These are phyloP conservation scores for Metschnikowia shivogae DNA, from an alignment of 805 yeast species.

Conservation along the genomic window DNA sequence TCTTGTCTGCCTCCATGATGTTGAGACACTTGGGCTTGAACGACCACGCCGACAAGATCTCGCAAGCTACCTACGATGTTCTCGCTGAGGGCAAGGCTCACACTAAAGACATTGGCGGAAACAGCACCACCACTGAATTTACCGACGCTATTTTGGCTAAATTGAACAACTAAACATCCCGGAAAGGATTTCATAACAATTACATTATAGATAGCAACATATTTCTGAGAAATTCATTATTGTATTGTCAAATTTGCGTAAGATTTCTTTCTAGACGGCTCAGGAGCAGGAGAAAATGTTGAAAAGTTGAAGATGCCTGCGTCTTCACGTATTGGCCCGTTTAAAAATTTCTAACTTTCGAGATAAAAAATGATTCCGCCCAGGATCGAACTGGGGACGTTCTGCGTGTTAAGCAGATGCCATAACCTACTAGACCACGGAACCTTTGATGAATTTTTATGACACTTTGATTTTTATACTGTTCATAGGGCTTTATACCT, in stretches of 20 bases:
- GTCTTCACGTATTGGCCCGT: too few relatives aligned
- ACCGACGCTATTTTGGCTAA: conserved; percentile 83
- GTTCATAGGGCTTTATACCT: too few relatives aligned
- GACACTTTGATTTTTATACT: too few relatives aligned
- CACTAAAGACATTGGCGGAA: conserved; percentile 91
- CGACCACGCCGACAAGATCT: conserved; percentile 77
- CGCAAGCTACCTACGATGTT: conserved; percentile 85
- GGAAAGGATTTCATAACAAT: background rate
- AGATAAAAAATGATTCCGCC: conserved; percentile 73
- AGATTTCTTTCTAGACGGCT: too few relatives aligned
- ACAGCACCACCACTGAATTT: conserved; percentile 85
- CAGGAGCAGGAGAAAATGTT: background rate
- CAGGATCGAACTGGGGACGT: conserved; percentile 99
- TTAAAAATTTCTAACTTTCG: too few relatives aligned
- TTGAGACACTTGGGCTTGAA: conserved; percentile 93
- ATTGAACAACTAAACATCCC: conserved; percentile 36
- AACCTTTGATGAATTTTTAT: conserved; percentile 6
- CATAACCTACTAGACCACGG: conserved; percentile 99
- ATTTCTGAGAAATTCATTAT: background rate
- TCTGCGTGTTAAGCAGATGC: conserved; percentile 99
- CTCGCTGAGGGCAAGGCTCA: conserved; percentile 81
- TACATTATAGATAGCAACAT: conserved; percentile 11
- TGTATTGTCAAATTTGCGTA: background rate
- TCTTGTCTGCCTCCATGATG: conserved; percentile 84
- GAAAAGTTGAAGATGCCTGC: background rate